A percentile compares a stretch with the other conserved stretches of the same genome.
Evolutionary conservation across 805 yeast genomes (phyloP).

Genomic region (Kazachstania taianensis): DNA sequence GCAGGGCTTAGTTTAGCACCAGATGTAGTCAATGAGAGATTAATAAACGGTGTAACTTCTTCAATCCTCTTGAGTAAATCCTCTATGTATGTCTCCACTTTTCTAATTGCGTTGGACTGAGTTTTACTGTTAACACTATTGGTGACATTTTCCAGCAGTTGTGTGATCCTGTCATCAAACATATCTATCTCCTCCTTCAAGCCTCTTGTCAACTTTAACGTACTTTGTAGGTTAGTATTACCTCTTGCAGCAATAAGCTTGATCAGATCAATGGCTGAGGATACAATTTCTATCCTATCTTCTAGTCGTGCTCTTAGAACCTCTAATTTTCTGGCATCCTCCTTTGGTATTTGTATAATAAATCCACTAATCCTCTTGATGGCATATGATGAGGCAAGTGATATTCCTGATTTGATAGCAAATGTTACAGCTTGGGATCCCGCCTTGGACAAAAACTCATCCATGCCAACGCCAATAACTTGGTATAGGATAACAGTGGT

Average conservation of each 20-base stretch:
- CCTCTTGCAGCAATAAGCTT: constrained; percentile 54
- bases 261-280: constrained; percentile 59
- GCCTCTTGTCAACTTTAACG: constrained; percentile 44
- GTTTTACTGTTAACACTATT: constrained; percentile 20
- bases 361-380: constrained; percentile 50
- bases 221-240: constrained; percentile 44
- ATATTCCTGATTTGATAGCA: constrained; percentile 67
- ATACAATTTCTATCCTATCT: constrained; percentile 48
- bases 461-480: constrained; percentile 23
- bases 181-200: constrained; percentile 47
- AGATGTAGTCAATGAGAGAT: constrained; percentile 54
- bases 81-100: constrained; percentile 42
- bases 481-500: background rate
- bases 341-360: constrained; percentile 37
- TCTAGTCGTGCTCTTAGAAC: constrained; percentile 37
- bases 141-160: constrained; percentile 28
- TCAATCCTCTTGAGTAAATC: constrained; percentile 45
- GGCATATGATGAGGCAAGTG: constrained; percentile 66
- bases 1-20: constrained; percentile 50
- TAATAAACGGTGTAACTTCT: constrained; percentile 58
- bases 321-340: constrained; percentile 39
- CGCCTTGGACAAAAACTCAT: constrained; percentile 40
- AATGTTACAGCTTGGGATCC: constrained; percentile 72
- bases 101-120: constrained; percentile 30
- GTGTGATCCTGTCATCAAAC: constrained; percentile 42